A percentile compares a stretch with the other conserved stretches of the same genome.
phyloP scores from a whole-genome alignment of 2,329 filamentous ascomycete genomes.

The Incumbomyces delicatus region DNA sequence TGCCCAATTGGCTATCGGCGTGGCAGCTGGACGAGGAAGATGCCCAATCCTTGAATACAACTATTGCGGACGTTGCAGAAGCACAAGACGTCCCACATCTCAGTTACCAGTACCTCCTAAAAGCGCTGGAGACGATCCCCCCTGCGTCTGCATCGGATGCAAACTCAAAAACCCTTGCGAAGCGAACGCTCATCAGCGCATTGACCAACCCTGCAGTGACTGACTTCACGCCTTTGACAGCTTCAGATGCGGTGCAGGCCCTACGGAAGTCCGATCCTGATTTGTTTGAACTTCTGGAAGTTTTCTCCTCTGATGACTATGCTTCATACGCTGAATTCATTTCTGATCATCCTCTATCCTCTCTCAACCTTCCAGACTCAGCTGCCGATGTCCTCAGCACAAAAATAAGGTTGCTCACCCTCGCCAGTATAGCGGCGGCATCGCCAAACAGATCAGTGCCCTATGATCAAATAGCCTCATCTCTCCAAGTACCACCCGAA shows the following conservation, averaged over 20 bases:
- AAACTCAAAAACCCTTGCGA: slow-evolving; percentile 49
- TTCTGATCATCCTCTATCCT: slow-evolving; percentile 42
- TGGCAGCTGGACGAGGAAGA: slow-evolving; percentile 81
- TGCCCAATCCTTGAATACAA: slow-evolving; percentile 72
- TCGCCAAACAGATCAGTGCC: slow-evolving; percentile 78
- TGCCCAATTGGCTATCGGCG: slow-evolving; percentile 69
- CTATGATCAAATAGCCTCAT: slow-evolving; percentile 73
- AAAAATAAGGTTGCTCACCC: slow-evolving; percentile 93
- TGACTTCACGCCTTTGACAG: slow-evolving; percentile 63
- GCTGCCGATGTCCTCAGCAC: slow-evolving; percentile 69
- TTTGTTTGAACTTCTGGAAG: slow-evolving; percentile 85
- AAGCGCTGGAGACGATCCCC: slow-evolving; percentile 70
- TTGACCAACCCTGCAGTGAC: slow-evolving; percentile 57
- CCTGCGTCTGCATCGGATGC: slow-evolving; percentile 40
- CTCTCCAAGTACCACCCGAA: slow-evolving; percentile 68
- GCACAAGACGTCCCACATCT: slow-evolving; percentile 69
- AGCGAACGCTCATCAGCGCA: slow-evolving; percentile 58
- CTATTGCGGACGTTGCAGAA: slow-evolving; percentile 69
- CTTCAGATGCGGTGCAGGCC: slow-evolving; percentile 69
- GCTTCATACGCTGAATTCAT: slow-evolving; percentile 95
- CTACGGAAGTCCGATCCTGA: slow-evolving; percentile 74
- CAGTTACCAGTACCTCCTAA: slow-evolving; percentile 61
- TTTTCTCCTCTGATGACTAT: slow-evolving; percentile 87
- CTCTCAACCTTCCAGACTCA: slow-evolving; percentile 66
- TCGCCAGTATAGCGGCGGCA: slow-evolving; percentile 77